Evolutionary conservation across 1,284 basidiomycete genomes (phyloP), one percentile per base, ranked within the genome.

Genomic region (Bjerkandera adusta): DNA sequence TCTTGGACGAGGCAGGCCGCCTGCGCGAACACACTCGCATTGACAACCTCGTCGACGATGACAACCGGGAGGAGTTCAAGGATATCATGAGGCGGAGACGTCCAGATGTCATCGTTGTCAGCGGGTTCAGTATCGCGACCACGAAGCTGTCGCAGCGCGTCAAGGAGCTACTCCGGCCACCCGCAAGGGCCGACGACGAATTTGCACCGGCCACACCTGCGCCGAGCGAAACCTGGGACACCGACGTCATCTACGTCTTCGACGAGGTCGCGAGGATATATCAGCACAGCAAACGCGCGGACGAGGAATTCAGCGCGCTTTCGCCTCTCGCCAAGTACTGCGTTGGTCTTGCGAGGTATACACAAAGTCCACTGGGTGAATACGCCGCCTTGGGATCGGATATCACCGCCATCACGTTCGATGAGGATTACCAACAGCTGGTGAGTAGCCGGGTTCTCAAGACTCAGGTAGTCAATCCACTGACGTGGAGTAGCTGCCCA

Each of bases 211-310:
- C 13, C 50, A 51, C 26, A 61, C 73, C 24, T 73, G 75, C 30
- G 73, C 26, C 73, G 75, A 32, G 73, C 76, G 42, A 55, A 6
- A 36, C 63, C 10, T 75, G 77, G 53, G 67, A 77, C 43, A 85
- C 82, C 20, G 89, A 89, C 0, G 83, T 96, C 47, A 84, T 90
- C 37, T 96, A 91, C 58, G 83, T 90, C 36, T 81, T 82, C 44
- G 97, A 99, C 64, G 92, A 97, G 51, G 87, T 97, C 21, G 97
- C 97, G 3, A 81, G 95, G 37, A 81, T 98, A 43, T 99, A 93
- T 68, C 94, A 96, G 69, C 85, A 94, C 62, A 95, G 91, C 60
- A 79, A 83, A 52, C 86, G 95, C 34, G 93, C 92, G 0, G 75
- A 78, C 29, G 83, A 84, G 48, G 97, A 99, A 68, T 95, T 93